Evolutionary conservation across 495 filamentous ascomycete species (phyloP), one percentile per base, ranked within the genome.

Genomic region (Bacidia gigantensis): DNA sequence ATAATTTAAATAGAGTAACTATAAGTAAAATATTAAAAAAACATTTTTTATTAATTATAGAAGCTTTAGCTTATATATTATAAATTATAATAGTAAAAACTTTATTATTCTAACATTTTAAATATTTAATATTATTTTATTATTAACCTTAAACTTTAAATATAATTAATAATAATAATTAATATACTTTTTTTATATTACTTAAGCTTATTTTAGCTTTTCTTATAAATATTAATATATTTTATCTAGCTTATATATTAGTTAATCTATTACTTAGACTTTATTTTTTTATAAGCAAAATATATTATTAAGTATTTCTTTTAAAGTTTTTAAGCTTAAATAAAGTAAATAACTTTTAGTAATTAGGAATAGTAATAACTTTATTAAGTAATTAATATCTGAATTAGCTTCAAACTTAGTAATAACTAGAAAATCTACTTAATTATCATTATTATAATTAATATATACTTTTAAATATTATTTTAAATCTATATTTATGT

Each of bases 371-470:
- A 44, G 20, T 17, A 22, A 7, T 44, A 44, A 44, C 9, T 44
- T 17, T 44, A 44, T 17, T 9, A 44, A 44, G 20, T 9, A 5
- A 22, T 44, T 54, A 7, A 0, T 0, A 41, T 54, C 3, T 38
- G 49, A 48, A 40, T 54, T 54, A 23, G 22, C 45, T 39, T 53
- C 26, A 49, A 54, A 54, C 18, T 54, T 11, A 2, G n/a, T 20
- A n/a, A 48, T 54, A 14, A 22, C 5, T 54, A 54, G 17, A 2
- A 49, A 26, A 3, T 49, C n/a, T 54, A 54, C 12, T n/a, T 42
- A 54, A 49, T 54, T 49, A 54, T 49, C 41, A 18, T 54, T 49
- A 41, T 54, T 49, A 54, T 54, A 49, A 50, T 50, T 38, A 9
- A 35, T 35, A 38, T 50, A 50, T 5, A n/a, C 11, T 11, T 40